Evolutionary conservation across 2,329 filamentous ascomycete species (phyloP).

Genomic region (Saccharata proteae): DNA sequence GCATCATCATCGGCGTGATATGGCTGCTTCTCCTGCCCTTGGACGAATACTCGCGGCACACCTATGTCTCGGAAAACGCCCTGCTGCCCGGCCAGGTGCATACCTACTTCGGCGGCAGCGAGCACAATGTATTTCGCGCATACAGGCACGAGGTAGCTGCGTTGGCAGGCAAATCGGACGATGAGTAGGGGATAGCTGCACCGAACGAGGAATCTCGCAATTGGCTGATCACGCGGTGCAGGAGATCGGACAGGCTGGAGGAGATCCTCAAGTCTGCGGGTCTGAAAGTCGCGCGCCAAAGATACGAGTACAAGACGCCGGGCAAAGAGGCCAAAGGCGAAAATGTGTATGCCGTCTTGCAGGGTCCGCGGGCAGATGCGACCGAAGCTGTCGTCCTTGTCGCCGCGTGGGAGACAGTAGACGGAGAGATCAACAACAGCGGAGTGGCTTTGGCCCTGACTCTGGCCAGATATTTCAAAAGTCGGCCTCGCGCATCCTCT

Average conservation of each 20-base stretch:
- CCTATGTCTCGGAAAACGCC: constrained; percentile 96
- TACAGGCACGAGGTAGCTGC: constrained; percentile 73
- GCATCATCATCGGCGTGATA: constrained; percentile 69
- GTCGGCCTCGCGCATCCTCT: constrained; percentile 28
- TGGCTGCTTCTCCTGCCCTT: constrained; percentile 88
- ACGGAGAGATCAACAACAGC: constrained; percentile 68
- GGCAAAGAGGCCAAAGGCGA: constrained; percentile 65
- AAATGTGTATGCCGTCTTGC: constrained; percentile 87
- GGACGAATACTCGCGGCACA: constrained; percentile 78
- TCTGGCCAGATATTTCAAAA: constrained; percentile 86
- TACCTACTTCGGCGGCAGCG: constrained; percentile 92
- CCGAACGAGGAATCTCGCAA: constrained; percentile 11
- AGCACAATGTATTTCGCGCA: constrained; percentile 86
- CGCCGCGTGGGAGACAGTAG: constrained; percentile 75
- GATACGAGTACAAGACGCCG: constrained; percentile 72
- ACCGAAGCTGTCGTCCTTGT: constrained; percentile 94
- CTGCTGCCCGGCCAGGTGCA: constrained; percentile 92
- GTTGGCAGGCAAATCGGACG: constrained; percentile 34
- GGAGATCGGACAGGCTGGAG: constrained; percentile 55
- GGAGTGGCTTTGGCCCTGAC: constrained; percentile 80
- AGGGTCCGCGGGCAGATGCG: constrained; percentile 87
- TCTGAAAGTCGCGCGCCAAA: constrained; percentile 77
- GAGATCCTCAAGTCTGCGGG: constrained; percentile 66
- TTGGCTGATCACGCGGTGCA: constrained; percentile 24
- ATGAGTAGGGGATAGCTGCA: constrained; percentile 22